Percentiles rank a stretch among this genome's conserved stretches.
phyloP scores from a whole-genome alignment of 2,329 filamentous ascomycete genomes.

The Leptographium procerum region DNA sequence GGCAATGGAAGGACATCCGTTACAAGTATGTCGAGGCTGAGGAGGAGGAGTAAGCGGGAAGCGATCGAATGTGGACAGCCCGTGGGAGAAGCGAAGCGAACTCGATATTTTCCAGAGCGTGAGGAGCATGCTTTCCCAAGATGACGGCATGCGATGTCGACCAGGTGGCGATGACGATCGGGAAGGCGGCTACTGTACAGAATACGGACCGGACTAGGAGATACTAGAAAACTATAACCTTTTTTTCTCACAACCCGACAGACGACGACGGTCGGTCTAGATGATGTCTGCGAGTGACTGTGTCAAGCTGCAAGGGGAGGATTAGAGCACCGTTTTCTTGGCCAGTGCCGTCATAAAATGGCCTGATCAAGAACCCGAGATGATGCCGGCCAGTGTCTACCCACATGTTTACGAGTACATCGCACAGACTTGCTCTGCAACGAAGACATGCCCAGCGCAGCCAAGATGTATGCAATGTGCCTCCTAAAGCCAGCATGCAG shows the following conservation, averaged over 20 bases:
- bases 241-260: neutral
- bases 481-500: too few relatives aligned
- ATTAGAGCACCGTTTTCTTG: too few relatives aligned
- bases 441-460: too few relatives aligned
- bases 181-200: neutral
- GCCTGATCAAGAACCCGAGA: too few relatives aligned
- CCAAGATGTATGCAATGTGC: too few relatives aligned
- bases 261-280: neutral
- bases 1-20: slow-evolving; percentile 99
- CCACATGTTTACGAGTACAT: too few relatives aligned
- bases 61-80: neutral
- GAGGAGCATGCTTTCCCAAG: too few relatives aligned
- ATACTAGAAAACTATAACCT: too few relatives aligned
- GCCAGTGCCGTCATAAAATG: too few relatives aligned
- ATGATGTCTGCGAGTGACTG: neutral
- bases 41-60: slow-evolving; percentile 44
- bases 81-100: neutral
- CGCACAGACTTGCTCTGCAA: too few relatives aligned
- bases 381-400: too few relatives aligned
- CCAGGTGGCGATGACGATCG: neutral
- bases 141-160: neutral
- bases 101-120: neutral
- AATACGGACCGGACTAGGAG: neutral
- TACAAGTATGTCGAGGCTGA: slow-evolving; percentile 67
- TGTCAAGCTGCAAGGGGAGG: neutral